Base-by-base conservation (phyloP, 2,329 filamentous ascomycete species). In the Ophiostoma pallidulum region DNA sequence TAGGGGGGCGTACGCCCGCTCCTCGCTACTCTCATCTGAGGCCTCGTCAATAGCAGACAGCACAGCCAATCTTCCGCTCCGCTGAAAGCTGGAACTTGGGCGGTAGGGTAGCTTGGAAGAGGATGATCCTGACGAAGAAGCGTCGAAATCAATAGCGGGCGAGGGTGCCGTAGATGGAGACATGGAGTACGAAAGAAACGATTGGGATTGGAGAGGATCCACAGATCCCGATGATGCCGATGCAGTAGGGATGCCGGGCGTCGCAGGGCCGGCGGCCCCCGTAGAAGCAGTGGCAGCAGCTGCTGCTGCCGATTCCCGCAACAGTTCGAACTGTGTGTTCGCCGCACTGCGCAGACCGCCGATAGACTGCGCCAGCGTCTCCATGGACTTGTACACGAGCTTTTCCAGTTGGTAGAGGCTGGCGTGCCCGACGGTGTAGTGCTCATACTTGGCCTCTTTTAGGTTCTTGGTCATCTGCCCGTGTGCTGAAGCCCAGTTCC, bases 271-370 rank as follows among this genome's bases (percentile, higher is more conserved):
- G n/a, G n/a, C n/a, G n/a, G n/a, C n/a, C n/a, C n/a, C n/a, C n/a
- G n/a, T n/a, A n/a, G n/a, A n/a, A n/a, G n/a, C n/a, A n/a, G n/a
- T n/a, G n/a, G n/a, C n/a, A n/a, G n/a, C n/a, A n/a, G n/a, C n/a
- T n/a, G 66, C 63, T 1, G 45, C 49, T 3, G 51, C 38, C 3
- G 66, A 70, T 60, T 92, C 85, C 51, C 82, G 81, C 29, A 95
- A 71, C 28, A 97, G 74, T 14, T 84, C 78, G 60, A 97, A 94
- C 59, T 98, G 91, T 19, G 89, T 90, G 50, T 84, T 78, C 22
- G 92, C 86, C 29, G 92, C 89, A 69, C 89, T 95, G 54, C 89
- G 78, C 58, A 98, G 69, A 8, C 91, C 92, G 62, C 91, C 90
- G 54, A 96, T 83, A 54, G 88, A 89, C 62, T 96, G 90, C 4